Conservation (phyloP, 208 protist genomes). For the Crithidia fasciculata region DNA sequence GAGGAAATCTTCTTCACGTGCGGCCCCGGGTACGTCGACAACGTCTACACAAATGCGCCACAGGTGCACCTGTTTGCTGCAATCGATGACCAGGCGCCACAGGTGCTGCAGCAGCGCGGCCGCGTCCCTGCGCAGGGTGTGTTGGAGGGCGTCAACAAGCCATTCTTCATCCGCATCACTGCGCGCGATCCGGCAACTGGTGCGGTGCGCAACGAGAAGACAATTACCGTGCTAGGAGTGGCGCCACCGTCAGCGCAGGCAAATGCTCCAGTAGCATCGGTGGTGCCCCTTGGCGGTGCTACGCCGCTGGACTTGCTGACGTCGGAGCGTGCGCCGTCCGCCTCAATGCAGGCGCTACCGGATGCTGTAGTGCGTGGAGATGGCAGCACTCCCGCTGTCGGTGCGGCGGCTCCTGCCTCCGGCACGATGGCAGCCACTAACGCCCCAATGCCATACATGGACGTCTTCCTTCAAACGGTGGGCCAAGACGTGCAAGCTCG, state of each 20-base stretch:
- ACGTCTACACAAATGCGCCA: conserved; percentile 65
- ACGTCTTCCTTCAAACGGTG: conserved; percentile 57
- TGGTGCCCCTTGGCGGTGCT: neutral
- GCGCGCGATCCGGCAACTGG: conserved; percentile 60
- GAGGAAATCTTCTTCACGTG: conserved; percentile 73
- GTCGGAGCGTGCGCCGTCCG: neutral
- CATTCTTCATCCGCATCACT: conserved; percentile 66
- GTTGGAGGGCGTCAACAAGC: conserved; percentile 29
- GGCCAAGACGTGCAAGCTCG: conserved; percentile 63
- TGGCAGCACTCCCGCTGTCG: neutral
- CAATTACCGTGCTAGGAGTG: conserved; percentile 54
- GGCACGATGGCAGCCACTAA: neutral
- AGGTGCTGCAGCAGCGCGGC: conserved; percentile 60
- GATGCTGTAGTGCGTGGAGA: neutral
- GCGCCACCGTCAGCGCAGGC: neutral
- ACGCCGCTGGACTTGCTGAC: neutral
- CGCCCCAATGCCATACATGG: conserved; percentile 48
- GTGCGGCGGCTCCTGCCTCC: neutral
- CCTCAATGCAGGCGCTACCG: conserved; percentile 10
- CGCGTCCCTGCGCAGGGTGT: conserved; percentile 48
- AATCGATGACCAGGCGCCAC: conserved; percentile 60
- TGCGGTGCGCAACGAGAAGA: conserved; percentile 40
- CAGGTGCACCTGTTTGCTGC: conserved; percentile 57
- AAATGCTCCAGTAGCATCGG: neutral
- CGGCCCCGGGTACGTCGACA: conserved; percentile 56